These are phyloP conservation scores for Tephrocybe sp. DNA, from an alignment of 768 basidiomycete species.

Conservation along the genomic window DNA sequence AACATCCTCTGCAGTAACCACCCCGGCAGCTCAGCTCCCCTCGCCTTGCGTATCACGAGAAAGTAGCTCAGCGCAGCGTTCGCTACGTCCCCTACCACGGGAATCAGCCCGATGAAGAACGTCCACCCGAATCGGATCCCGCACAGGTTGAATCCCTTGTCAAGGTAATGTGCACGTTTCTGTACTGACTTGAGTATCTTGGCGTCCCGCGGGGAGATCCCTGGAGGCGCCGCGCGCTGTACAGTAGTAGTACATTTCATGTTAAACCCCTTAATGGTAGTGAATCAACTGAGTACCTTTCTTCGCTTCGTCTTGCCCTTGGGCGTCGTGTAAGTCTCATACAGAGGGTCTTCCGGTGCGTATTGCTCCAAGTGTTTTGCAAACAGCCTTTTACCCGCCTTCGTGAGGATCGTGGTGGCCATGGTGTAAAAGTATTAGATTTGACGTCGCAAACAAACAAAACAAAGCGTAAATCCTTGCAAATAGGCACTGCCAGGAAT, in stretches of 20 bases:
- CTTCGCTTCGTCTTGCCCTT: slow-evolving; percentile 55
- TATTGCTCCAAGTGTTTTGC: slow-evolving; percentile 63
- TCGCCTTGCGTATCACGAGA: slow-evolving; percentile 75
- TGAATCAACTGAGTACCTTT: slow-evolving; percentile 40
- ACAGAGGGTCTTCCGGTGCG: slow-evolving; percentile 70
- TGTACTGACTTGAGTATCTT: slow-evolving; percentile 74
- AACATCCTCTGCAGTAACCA: slow-evolving; percentile 77
- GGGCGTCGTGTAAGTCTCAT: slow-evolving; percentile 58
- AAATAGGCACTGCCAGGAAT: slow-evolving; percentile 5
- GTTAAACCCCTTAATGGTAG: neutral
- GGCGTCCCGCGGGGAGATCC: slow-evolving; percentile 75
- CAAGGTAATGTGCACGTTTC: slow-evolving; percentile 77
- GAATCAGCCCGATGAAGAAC: slow-evolving; percentile 75
- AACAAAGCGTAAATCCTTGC: too few relatives aligned
- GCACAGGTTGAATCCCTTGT: slow-evolving; percentile 79
- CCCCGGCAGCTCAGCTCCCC: slow-evolving; percentile 60
- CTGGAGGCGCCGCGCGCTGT: slow-evolving; percentile 70
- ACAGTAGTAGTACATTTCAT: neutral
- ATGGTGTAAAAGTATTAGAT: slow-evolving; percentile 14
- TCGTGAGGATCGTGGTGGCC: slow-evolving; percentile 28
- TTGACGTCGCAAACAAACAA: too few relatives aligned
- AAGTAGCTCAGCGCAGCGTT: slow-evolving; percentile 66
- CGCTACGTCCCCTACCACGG: slow-evolving; percentile 64
- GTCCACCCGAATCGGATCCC: slow-evolving; percentile 88
- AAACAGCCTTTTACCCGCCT: slow-evolving; percentile 64